Percentiles rank a stretch among this genome's conserved stretches.
Evolutionary conservation across 352 stramenopile genomes (phyloP).

Genomic region (Aphanomyces euteiches): DNA sequence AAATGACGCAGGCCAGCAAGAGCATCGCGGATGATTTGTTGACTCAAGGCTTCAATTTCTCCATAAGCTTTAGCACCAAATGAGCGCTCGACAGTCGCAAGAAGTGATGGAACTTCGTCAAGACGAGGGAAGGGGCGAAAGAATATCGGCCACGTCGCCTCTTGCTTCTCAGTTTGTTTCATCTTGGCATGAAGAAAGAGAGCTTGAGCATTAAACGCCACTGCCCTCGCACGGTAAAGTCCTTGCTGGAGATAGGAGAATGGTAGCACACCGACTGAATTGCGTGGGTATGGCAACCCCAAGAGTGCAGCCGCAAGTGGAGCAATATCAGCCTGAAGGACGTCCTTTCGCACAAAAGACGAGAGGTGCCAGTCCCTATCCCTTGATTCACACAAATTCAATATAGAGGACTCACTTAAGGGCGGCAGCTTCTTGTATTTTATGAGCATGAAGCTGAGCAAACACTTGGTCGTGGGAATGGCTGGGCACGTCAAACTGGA

Average conservation of each 20-base stretch:
- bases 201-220: conserved; percentile 68
- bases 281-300: conserved; percentile 70
- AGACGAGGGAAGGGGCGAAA: conserved; percentile 60
- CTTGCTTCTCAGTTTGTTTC: conserved; percentile 63
- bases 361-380: conserved; percentile 42
- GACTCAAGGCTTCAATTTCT: conserved; percentile 48
- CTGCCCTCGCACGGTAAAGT: conserved; percentile 56
- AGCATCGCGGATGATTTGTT: conserved; percentile 70
- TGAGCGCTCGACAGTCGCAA: conserved; percentile 20
- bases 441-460: conserved; percentile 56
- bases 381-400: background rate
- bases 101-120: conserved; percentile 24
- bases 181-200: conserved; percentile 58
- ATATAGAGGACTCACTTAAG: conserved; percentile 3
- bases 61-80: conserved; percentile 31
- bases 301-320: conserved; percentile 67
- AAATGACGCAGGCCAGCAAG: conserved; percentile 72
- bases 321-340: conserved; percentile 83
- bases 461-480: conserved; percentile 59
- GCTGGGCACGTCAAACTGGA: conserved; percentile 62
- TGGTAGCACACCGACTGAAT: conserved; percentile 74
- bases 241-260: conserved; percentile 65
- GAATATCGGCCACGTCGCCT: conserved; percentile 47
- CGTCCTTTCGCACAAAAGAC: conserved; percentile 57
- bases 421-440: conserved; percentile 45